These are phyloP conservation scores for Naumovozyma castellii DNA, from an alignment of 805 yeast genomes.

Conservation along the genomic window DNA sequence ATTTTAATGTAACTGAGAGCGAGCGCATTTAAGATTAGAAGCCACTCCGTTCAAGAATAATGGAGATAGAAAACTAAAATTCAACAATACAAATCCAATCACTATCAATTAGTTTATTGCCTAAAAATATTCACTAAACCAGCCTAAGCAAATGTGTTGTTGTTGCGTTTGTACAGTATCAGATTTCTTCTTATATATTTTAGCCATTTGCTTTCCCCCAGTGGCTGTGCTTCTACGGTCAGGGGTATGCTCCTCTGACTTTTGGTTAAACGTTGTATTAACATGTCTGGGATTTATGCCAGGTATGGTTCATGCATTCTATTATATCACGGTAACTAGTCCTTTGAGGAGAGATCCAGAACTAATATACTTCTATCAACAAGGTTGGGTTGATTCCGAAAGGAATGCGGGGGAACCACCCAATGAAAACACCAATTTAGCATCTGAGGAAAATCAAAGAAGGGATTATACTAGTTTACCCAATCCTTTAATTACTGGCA, in stretches of 20 bases:
- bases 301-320: conserved; percentile 59
- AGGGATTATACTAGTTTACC: conserved; percentile 1
- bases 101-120: too few species aligned
- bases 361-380: conserved; percentile 22
- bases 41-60: too few species aligned
- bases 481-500: neutral
- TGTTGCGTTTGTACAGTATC: conserved; percentile 26
- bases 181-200: conserved; percentile 49
- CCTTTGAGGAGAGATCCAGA: conserved; percentile 22
- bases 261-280: conserved; percentile 51
- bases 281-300: conserved; percentile 71
- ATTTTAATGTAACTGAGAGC: too few species aligned
- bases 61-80: too few species aligned
- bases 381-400: conserved; percentile 27
- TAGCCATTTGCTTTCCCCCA: conserved; percentile 65
- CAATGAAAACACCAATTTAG: neutral
- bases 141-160: conserved; percentile 18
- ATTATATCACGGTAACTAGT: conserved; percentile 32
- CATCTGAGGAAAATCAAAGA: neutral
- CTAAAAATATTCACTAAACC: too few species aligned
- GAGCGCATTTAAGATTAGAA: too few species aligned
- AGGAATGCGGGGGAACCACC: conserved; percentile 7
- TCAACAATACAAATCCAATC: too few species aligned
- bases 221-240: conserved; percentile 59
- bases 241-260: conserved; percentile 50